A percentile compares a stretch with the other conserved stretches of the same genome.
Evolutionary conservation across 768 basidiomycete species (phyloP).

Genomic region (Trametes gibbosa): DNA sequence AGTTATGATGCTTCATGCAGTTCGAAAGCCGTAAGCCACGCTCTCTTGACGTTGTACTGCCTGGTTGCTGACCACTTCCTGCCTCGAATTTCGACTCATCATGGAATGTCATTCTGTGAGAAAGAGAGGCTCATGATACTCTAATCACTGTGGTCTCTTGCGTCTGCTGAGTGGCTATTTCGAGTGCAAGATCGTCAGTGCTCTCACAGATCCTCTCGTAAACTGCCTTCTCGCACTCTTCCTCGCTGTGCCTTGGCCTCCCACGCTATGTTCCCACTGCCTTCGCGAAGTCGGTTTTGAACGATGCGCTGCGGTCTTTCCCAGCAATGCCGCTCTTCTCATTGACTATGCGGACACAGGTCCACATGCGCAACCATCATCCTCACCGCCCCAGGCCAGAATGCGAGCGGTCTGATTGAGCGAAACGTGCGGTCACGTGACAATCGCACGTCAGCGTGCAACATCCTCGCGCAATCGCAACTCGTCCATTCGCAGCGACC

Average conservation of each 20-base stretch:
- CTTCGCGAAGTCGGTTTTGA: background rate
- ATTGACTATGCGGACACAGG: background rate
- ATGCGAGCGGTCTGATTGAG: constrained; percentile 8
- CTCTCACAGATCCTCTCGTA: constrained; percentile 11
- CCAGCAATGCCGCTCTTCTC: background rate
- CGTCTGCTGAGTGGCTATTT: too few species aligned
- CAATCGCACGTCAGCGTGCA: constrained; percentile 17
- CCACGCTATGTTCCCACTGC: background rate
- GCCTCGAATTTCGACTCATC: too few species aligned
- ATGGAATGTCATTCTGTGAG: too few species aligned
- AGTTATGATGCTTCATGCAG: too few species aligned
- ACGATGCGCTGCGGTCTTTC: background rate
- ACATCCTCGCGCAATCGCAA: constrained; percentile 20
- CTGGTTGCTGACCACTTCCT: too few species aligned
- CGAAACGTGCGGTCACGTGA: constrained; percentile 12
- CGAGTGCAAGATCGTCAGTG: background rate
- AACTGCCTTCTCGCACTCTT: background rate
- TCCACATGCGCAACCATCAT: constrained; percentile 7
- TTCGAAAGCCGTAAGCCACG: too few species aligned
- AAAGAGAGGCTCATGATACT: too few species aligned
- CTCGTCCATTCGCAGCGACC: constrained; percentile 5
- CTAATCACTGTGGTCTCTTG: too few species aligned
- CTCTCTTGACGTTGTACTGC: too few species aligned
- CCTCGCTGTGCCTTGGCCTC: background rate
- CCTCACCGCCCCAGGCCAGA: constrained; percentile 6